Evolutionary conservation across 192 early-diverging fungal species (phyloP), one percentile per base, ranked within the genome.

Genomic region (Coemansia furcata): DNA sequence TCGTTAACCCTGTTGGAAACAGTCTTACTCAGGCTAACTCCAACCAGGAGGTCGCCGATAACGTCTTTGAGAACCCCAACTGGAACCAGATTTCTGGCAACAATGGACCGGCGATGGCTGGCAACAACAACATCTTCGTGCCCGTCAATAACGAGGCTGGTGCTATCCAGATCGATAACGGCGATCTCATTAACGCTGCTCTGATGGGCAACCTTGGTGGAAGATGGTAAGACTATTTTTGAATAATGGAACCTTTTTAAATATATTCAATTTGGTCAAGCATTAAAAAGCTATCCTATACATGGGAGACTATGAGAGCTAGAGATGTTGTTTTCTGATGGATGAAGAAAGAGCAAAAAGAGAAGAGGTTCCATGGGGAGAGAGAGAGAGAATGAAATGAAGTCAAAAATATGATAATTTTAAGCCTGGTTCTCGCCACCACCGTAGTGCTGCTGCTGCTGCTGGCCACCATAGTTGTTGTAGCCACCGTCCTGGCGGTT

Each of bases 91-190:
- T 71, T n/a, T 82, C 80, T 2, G 60, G 67, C 58, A 82, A 82
- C 58, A 73, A 74, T 30, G 80, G 80, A 2, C 80, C 80, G 4
- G 68, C 80, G 1, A 10, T 82, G 21, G 80, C 80, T 17, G 80
- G 80, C 26, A 71, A 82, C 52, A 68, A 66, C 72, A 77, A 82
- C 59, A 63, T 67, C 1, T 71, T 82, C 29, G 70, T 77, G 5
- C 74, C 74, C 0, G 76, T 82, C 38, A 82, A 69, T 68, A 82
- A 82, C 68, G 46, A 82, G 38, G 80, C 57, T 2, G 78, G 66
- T 17, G 74, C 78, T 12, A 81, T 81, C 35, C 78, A 81, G 65
- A 60, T 81, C 26, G 73, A 81, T 37, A 81, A 81, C 71, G 73
- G 78, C 9, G 73, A 62, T 43, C 63, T 81, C 12, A 14, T 80